Base-by-base conservation (phyloP, 495 filamentous ascomycete genomes). In the Neurospora sp. region DNA sequence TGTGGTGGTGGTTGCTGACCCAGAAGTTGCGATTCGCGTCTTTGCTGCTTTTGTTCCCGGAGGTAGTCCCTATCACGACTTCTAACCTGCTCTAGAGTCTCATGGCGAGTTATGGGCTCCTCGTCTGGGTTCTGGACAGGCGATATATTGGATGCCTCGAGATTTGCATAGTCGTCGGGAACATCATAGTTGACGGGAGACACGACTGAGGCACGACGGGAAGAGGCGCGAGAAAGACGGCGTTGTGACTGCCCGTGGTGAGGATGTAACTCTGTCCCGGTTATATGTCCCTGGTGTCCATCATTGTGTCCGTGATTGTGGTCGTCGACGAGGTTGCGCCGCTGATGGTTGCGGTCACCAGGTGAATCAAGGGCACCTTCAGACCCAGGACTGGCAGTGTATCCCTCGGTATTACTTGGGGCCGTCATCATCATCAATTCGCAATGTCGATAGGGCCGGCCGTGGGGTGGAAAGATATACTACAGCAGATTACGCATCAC, bases 91-190 rank as follows among this genome's bases (percentile, higher is more conserved):
- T 83, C 83, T 3, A 83, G 76, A 66, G 72, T 78, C 20, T 70
- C 70, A 70, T 79, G 79, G 12, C 62, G 73, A 71, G 75, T 76
- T 16, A 79, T 70, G 14, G 78, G 72, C 38, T 81, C 77, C 73
- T 86, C 82, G 46, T 83, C 76, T 11, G 81, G 83, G 71, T 84
- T 86, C 69, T 85, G 82, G 10, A 88, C 79, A 20, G 85, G 85
- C 40, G 84, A 81, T 44, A 83, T 79, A 10, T 74, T 79, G 16
- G 78, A 78, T n/a, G 85, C 73, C 75, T 88, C 88, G 27, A 89
- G 78, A 74, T 86, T 84, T 20, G 74, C 80, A 75, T 88, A 88
- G 8, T 78, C 78, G 71, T 85, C 82, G 8, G 86, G 86, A n/a
- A 83, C 77, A 73, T 85, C 76, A 70, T 87, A 86, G 35, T 78